Conservation (phyloP, 495 filamentous ascomycete genomes). For the Penicillium malachiteum region DNA sequence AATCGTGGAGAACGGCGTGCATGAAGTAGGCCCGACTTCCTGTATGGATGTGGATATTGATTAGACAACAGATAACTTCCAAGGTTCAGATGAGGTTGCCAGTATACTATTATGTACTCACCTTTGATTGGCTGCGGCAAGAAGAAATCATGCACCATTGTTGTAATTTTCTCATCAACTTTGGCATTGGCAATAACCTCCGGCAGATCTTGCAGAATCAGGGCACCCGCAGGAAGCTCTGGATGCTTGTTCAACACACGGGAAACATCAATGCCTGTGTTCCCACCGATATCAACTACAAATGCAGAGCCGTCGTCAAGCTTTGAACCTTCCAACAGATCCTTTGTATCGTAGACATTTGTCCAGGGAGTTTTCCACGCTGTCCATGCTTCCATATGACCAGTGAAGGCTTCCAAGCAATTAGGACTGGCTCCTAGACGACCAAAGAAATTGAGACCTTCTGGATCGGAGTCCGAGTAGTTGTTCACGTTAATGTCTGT, state of each 20-base stretch:
- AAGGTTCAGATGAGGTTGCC: background rate
- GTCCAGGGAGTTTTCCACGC: slow-evolving; percentile 35
- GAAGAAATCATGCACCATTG: slow-evolving; percentile 51
- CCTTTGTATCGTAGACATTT: slow-evolving; percentile 29
- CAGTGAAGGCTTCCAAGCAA: slow-evolving; percentile 34
- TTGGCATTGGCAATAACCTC: slow-evolving; percentile 37
- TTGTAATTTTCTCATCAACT: slow-evolving; percentile 39
- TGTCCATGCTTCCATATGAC: slow-evolving; percentile 40
- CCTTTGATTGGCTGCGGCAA: slow-evolving; percentile 49
- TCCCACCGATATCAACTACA: slow-evolving; percentile 53
- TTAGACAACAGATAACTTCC: background rate
- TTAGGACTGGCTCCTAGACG: slow-evolving; percentile 31
- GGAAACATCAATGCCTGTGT: slow-evolving; percentile 47
- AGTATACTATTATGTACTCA: no score
- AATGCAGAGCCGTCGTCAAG: slow-evolving; percentile 23
- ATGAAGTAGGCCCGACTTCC: slow-evolving; percentile 44
- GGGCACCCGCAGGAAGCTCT: slow-evolving; percentile 26
- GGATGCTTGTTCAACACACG: slow-evolving; percentile 42
- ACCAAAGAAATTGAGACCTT: slow-evolving; percentile 34
- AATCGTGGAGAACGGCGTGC: slow-evolving; percentile 48
- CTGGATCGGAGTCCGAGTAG: slow-evolving; percentile 33
- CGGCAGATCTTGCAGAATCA: slow-evolving; percentile 54
- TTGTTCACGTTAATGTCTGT: slow-evolving; percentile 29
- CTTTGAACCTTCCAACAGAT: slow-evolving; percentile 18
- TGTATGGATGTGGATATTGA: slow-evolving; percentile 2